Evolutionary conservation across 2,329 filamentous ascomycete genomes (phyloP).

Genomic region (Cryphonectria carpinicola): DNA sequence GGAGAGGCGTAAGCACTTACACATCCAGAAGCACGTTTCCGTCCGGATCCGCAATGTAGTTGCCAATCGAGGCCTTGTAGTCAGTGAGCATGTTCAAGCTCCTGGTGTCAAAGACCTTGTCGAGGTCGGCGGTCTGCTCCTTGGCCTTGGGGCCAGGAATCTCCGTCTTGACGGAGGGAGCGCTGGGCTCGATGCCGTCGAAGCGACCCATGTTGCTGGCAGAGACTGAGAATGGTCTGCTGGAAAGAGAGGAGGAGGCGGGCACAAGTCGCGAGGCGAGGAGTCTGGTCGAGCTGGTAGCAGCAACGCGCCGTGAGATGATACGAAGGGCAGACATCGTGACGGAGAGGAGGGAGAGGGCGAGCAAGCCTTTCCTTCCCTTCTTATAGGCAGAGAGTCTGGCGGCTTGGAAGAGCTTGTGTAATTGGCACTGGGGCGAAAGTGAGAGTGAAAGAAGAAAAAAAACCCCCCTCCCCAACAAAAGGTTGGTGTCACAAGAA

Average conservation of each 20-base stretch:
- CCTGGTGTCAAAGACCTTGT: constrained; percentile 82
- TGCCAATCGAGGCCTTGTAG: constrained; percentile 75
- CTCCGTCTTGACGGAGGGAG: constrained; percentile 57
- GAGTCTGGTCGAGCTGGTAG: constrained; percentile 20
- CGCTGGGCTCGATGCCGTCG: constrained; percentile 50
- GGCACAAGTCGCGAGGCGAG: constrained; percentile 26
- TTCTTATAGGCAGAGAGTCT: constrained; percentile 20
- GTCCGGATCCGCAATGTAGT: constrained; percentile 78
- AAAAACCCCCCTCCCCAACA: not conserved
- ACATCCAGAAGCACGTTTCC: constrained; percentile 76
- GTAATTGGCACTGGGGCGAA: not conserved
- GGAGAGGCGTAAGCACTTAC: constrained; percentile 44
- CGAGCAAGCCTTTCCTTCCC: not conserved
- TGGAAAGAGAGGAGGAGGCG: constrained; percentile 29
- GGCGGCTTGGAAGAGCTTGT: not conserved
- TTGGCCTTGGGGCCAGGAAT: constrained; percentile 80
- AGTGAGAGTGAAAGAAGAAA: not conserved
- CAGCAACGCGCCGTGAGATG: constrained; percentile 25
- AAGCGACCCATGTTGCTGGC: constrained; percentile 30
- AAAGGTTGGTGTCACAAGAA: constrained; percentile 19
- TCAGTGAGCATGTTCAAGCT: constrained; percentile 83
- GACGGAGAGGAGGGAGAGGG: not conserved
- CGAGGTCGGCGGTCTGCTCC: constrained; percentile 69
- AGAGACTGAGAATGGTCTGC: constrained; percentile 34
- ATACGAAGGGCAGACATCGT: constrained; percentile 29